Base-by-base conservation (phyloP, 768 basidiomycete genomes). In the Porphyrellus cyaneotinctus region DNA sequence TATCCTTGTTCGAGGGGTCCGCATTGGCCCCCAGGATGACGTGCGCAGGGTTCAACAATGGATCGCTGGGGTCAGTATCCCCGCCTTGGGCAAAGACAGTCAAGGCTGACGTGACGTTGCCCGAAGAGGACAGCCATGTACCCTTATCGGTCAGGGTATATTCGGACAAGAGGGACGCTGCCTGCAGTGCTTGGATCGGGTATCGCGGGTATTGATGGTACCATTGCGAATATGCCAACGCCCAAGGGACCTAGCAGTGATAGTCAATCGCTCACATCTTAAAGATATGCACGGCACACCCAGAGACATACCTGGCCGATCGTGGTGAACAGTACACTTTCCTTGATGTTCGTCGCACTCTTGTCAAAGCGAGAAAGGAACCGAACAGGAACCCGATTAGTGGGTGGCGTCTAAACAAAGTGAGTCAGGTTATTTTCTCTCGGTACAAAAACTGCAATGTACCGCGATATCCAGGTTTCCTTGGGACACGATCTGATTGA, bases 361-460 rank as follows among this genome's bases (percentile, higher is more conserved):
- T 81, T 82, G 56, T 83, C 81, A 53, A 71, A 82, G 4, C 81
- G 75, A 2, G 79, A 79, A 14, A 82, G 72, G 64, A 81, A 82
- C 30, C 78, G 76, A 14, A 74, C 74, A 6, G 78, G 62, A 5
- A 63, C 65, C 1, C 67, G 71, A 31, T 61, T 58, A 58, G 18
- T 66, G 54, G 28, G 71, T 57, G 57, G 75, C 55, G 47, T 54
- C 61, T 68, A 20, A 59, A 28, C 26, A 4, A 22, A 23, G 32
- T 32, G 6, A 28, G 46, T 61, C 17, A 60, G 41, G 2, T 26
- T 30, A 23, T 26, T 12, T 41, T 12, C 18, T 37, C 23, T 45
- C 12, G 36, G 14, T 5, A 10, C 18, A 45, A 31, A 52, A 7
- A 48, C 1, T 10, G 30, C 6, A 5, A 59, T 66, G 47, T 57